These are phyloP conservation scores for Colletotrichum sidae DNA, from an alignment of 2,329 filamentous ascomycete species.

Conservation along the genomic window DNA sequence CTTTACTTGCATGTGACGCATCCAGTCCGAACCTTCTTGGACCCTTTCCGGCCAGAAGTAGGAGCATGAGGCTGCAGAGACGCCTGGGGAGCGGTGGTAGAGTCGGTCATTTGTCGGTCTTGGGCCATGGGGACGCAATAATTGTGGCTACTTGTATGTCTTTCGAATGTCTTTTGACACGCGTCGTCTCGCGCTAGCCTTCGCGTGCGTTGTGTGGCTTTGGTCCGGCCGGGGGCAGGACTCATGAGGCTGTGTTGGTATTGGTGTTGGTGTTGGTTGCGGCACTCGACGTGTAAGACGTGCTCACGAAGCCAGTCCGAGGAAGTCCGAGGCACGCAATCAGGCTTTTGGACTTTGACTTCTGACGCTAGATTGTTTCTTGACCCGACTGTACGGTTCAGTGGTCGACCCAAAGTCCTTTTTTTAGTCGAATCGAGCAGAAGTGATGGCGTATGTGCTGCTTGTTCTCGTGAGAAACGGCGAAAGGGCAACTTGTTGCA, in stretches of 20 bases:
- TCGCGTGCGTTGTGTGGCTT: neutral
- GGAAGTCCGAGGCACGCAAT: slow-evolving; percentile 33
- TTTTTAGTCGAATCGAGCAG: too few relatives aligned
- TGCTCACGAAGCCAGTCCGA: slow-evolving; percentile 2
- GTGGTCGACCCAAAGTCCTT: neutral
- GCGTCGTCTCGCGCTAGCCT: slow-evolving; percentile 2
- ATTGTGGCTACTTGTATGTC: slow-evolving; percentile 17
- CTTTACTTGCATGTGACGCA: slow-evolving; percentile 68
- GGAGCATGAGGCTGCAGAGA: slow-evolving; percentile 3
- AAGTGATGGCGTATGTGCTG: too few relatives aligned
- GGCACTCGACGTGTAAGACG: too few relatives aligned
- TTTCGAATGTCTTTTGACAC: neutral
- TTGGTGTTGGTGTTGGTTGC: neutral
- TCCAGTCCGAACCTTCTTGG: slow-evolving; percentile 60
- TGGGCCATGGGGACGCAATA: slow-evolving; percentile 1
- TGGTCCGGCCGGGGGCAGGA: neutral
- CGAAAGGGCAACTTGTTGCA: too few relatives aligned
- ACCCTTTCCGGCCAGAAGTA: slow-evolving; percentile 51
- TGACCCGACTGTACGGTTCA: neutral
- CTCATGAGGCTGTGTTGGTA: neutral
- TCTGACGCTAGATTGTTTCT: neutral
- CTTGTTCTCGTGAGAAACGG: too few relatives aligned
- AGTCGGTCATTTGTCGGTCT: slow-evolving; percentile 20
- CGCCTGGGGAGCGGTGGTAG: slow-evolving; percentile 14
- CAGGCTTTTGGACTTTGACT: neutral